Conservation (phyloP, 2,329 filamentous ascomycete genomes). For the Neonectria neomacrospora region DNA sequence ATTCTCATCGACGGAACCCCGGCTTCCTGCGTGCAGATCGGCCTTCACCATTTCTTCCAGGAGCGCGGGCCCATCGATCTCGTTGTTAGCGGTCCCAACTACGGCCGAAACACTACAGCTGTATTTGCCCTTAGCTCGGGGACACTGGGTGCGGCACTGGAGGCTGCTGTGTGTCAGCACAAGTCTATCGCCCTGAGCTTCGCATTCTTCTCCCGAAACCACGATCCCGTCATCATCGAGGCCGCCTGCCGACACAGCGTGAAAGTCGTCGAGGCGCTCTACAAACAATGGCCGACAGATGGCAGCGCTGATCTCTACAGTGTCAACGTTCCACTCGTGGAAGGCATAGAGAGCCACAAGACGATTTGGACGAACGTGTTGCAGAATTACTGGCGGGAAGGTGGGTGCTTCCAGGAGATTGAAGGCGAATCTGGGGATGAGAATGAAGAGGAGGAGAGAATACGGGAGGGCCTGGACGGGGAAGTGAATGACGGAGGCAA, state of each 20-base stretch:
- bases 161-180: slow-evolving; percentile 76
- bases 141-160: slow-evolving; percentile 80
- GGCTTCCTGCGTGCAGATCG: slow-evolving; percentile 84
- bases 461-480: slow-evolving; percentile 72
- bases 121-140: slow-evolving; percentile 82
- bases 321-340: slow-evolving; percentile 88
- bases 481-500: slow-evolving; percentile 53
- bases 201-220: slow-evolving; percentile 87
- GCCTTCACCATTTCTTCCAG: slow-evolving; percentile 81
- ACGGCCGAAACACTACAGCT: slow-evolving; percentile 83
- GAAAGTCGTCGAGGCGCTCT: slow-evolving; percentile 81
- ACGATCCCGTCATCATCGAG: slow-evolving; percentile 83
- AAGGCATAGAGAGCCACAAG: slow-evolving; percentile 76
- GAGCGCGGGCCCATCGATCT: slow-evolving; percentile 78
- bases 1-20: slow-evolving; percentile 84
- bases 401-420: slow-evolving; percentile 87
- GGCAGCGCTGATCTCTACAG: slow-evolving; percentile 83
- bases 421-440: slow-evolving; percentile 72
- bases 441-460: slow-evolving; percentile 76
- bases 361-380: slow-evolving; percentile 87
- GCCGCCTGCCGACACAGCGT: slow-evolving; percentile 80
- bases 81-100: slow-evolving; percentile 84
- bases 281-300: slow-evolving; percentile 76
- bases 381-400: slow-evolving; percentile 89
- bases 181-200: slow-evolving; percentile 86